Conservation (phyloP, 2,329 filamentous ascomycete species). For the Parastagonospora nodorum region DNA sequence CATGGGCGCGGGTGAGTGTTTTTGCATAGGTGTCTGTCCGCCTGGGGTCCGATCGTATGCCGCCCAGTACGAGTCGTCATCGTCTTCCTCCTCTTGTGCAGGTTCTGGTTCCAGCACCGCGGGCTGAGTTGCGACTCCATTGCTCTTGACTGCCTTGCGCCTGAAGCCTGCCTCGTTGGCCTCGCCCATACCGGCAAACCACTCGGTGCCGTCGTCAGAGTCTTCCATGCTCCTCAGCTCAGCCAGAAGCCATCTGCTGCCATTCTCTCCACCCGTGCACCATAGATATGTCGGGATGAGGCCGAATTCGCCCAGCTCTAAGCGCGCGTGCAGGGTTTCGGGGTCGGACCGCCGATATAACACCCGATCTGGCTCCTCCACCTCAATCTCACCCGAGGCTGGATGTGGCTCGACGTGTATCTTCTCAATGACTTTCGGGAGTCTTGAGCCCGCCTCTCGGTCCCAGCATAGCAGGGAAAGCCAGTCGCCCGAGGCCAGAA, state of each 20-base stretch:
- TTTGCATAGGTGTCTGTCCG: conserved; percentile 46
- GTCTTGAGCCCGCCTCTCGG: conserved; percentile 58
- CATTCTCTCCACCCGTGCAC: conserved; percentile 68
- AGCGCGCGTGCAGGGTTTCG: conserved; percentile 74
- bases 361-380: conserved; percentile 68
- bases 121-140: conserved; percentile 18
- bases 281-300: conserved; percentile 71
- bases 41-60: conserved; percentile 70
- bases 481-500: conserved; percentile 72
- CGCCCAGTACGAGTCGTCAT: conserved; percentile 83
- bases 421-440: conserved; percentile 66
- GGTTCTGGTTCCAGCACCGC: conserved; percentile 15
- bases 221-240: conserved; percentile 67
- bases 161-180: conserved; percentile 61
- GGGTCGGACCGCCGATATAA: conserved; percentile 72
- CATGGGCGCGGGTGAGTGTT: conserved; percentile 66
- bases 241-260: conserved; percentile 72
- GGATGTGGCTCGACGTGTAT: conserved; percentile 78
- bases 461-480: conserved; percentile 75
- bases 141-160: conserved; percentile 28
- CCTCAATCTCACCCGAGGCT: conserved; percentile 77
- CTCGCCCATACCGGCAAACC: conserved; percentile 62
- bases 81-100: conserved; percentile 55
- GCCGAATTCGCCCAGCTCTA: conserved; percentile 65
- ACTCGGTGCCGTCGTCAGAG: conserved; percentile 61